Conservation (phyloP, 129 eudicot genomes). For the Daucus carota region DNA sequence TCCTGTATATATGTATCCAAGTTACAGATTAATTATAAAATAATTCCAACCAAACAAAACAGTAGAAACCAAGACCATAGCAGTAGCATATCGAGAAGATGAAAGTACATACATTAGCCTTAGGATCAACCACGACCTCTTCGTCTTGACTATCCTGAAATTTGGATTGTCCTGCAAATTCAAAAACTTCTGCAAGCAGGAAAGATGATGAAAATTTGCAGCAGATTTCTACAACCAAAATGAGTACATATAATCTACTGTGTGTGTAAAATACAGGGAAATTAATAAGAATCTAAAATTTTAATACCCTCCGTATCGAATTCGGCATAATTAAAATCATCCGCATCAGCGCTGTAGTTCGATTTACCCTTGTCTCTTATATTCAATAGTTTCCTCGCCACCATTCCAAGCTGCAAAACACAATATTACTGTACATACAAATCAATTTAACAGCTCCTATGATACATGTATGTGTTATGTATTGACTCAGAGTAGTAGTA, state of each 20-base stretch:
- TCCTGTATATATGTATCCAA: no score
- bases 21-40: no score
- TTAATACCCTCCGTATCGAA: background rate
- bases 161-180: background rate
- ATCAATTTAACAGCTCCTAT: no score
- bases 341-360: background rate
- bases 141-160: background rate
- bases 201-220: background rate
- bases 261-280: background rate
- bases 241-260: background rate
- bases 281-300: background rate
- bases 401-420: background rate
- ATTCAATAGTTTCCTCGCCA: background rate
- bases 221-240: background rate
- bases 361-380: constrained; percentile 2
- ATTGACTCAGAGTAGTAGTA: background rate
- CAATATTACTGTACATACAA: background rate
- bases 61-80: background rate
- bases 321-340: background rate
- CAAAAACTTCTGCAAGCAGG: background rate
- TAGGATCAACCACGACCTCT: background rate
- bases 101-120: background rate
- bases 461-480: background rate
- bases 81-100: background rate
- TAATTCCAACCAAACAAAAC: no score